Evolutionary conservation across 305 asterid genomes (phyloP).

Genomic region (Fraxinus albicans): DNA sequence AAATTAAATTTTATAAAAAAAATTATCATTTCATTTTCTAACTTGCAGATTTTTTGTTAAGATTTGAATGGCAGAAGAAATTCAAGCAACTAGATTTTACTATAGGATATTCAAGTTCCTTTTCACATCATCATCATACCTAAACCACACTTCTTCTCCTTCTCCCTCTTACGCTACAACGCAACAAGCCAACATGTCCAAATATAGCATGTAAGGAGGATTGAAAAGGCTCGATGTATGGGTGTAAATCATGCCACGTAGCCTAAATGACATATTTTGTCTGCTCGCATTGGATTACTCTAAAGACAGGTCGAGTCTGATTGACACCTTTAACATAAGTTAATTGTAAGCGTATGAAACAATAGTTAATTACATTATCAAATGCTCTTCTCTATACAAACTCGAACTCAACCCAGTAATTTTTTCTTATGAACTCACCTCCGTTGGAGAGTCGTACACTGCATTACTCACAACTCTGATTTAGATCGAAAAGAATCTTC

Average conservation of each 20-base stretch:
- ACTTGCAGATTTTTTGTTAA: not conserved
- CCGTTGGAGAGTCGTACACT: not conserved
- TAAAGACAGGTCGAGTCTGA: not conserved
- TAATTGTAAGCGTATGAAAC: not conserved
- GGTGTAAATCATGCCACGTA: not conserved
- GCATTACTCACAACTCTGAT: not conserved
- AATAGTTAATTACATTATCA: not conserved
- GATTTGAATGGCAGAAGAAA: not conserved
- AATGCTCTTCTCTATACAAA: not conserved
- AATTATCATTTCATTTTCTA: not conserved
- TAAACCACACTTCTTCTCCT: not conserved
- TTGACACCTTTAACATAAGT: not conserved
- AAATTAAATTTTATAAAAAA: too few relatives aligned
- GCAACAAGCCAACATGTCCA: not conserved
- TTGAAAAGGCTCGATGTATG: not conserved
- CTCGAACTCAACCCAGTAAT: not conserved
- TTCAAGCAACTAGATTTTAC: not conserved
- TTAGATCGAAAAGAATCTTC: not conserved
- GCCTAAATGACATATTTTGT: not conserved
- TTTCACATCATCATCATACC: not conserved
- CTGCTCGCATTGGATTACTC: not conserved
- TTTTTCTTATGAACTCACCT: not conserved
- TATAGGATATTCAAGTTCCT: not conserved
- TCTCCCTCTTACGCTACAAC: not conserved
- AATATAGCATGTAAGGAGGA: not conserved